Conservation (phyloP, 2,329 filamentous ascomycete genomes). For the Colletotrichum viniferum region DNA sequence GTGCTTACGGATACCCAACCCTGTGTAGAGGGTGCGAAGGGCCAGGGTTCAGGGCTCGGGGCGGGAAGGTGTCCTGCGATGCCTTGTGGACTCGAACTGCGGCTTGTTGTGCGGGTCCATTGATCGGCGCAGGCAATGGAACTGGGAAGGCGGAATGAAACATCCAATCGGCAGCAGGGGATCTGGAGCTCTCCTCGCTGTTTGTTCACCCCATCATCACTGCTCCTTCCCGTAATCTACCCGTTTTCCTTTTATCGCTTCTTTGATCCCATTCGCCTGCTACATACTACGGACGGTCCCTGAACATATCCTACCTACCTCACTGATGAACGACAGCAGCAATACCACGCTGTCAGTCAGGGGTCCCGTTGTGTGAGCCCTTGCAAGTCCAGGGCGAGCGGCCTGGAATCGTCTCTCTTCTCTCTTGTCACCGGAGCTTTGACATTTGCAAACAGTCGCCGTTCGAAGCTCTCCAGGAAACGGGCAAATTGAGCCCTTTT, state of each 20-base stretch:
- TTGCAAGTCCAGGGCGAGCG: background rate
- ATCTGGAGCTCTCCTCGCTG: background rate
- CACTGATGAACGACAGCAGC: background rate
- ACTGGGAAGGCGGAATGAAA: background rate
- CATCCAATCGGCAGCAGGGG: background rate
- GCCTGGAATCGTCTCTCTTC: background rate
- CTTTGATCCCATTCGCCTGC: background rate
- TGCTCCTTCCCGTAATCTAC: background rate
- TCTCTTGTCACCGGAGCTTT: background rate
- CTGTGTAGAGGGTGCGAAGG: background rate
- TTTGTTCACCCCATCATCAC: background rate
- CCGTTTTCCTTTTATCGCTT: background rate
- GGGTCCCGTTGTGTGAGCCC: background rate
- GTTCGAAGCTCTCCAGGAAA: background rate
- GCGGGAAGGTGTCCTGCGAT: background rate
- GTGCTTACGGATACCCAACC: no score
- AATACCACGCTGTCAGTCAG: background rate
- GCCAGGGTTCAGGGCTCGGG: background rate
- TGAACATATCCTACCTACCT: background rate
- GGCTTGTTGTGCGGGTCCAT: background rate
- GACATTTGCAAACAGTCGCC: background rate
- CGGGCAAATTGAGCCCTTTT: background rate
- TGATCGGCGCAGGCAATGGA: conserved; percentile 4
- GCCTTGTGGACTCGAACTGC: background rate
- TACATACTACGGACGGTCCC: background rate